phyloP scores from a whole-genome alignment of 2,329 filamentous ascomycete genomes.

The Chaetomiaceae sp. region DNA sequence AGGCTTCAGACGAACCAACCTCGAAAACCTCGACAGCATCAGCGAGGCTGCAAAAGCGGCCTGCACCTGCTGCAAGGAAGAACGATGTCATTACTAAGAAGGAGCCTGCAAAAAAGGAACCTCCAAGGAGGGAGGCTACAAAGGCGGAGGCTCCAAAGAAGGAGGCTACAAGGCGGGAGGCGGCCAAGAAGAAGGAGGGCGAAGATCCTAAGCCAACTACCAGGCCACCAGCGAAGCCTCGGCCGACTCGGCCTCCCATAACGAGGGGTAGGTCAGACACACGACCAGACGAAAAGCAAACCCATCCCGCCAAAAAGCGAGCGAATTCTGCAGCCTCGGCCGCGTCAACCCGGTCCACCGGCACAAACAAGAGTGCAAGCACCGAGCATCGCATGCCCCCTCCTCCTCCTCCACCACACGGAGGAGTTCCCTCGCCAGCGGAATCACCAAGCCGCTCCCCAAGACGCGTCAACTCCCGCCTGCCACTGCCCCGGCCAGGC shows the following conservation, averaged over 20 bases:
- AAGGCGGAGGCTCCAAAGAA: background rate
- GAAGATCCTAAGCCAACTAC: conserved; percentile 4
- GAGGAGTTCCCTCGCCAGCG: background rate
- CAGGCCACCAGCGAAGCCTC: conserved; percentile 6
- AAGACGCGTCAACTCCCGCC: conserved; percentile 31
- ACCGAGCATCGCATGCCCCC: background rate
- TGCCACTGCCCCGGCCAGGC: conserved; percentile 33
- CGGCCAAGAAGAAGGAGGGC: background rate
- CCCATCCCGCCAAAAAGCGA: background rate
- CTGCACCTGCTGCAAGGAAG: background rate
- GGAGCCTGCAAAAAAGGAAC: background rate
- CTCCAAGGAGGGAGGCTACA: background rate
- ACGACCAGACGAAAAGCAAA: conserved; percentile 4
- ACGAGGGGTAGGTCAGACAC: conserved; percentile 10
- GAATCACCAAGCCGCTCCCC: conserved; percentile 24
- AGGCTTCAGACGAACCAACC: conserved; percentile 5
- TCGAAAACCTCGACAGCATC: conserved; percentile 2
- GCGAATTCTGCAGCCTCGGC: conserved; percentile 2
- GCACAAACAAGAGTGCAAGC: conserved; percentile 4
- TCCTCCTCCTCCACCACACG: background rate
- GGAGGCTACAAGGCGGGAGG: background rate
- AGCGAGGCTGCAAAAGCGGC: background rate
- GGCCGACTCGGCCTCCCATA: conserved; percentile 1
- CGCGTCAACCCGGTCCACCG: conserved; percentile 1
- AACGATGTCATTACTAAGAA: conserved; percentile 1